These are phyloP conservation scores for Naganishia liquefaciens DNA, from an alignment of 1,284 basidiomycete species.

Conservation along the genomic window DNA sequence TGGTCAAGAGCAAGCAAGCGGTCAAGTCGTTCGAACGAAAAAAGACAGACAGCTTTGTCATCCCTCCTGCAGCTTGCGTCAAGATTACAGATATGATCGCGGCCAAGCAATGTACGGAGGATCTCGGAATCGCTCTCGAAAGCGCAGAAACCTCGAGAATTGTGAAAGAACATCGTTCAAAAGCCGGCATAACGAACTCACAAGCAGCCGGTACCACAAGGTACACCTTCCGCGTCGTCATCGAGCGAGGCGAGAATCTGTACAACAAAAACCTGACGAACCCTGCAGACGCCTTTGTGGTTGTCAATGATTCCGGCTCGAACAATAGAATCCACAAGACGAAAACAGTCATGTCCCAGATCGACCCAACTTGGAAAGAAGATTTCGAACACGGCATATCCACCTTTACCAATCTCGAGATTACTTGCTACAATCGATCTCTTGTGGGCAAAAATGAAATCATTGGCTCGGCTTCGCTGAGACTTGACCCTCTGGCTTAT, in stretches of 20 bases:
- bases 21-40: slow-evolving; percentile 44
- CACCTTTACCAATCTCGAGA: slow-evolving; percentile 43
- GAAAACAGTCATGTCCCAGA: slow-evolving; percentile 47
- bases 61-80: slow-evolving; percentile 49
- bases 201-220: slow-evolving; percentile 27
- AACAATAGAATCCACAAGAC: slow-evolving; percentile 49
- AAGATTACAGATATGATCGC: slow-evolving; percentile 52
- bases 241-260: slow-evolving; percentile 48
- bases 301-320: slow-evolving; percentile 42
- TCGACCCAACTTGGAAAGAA: slow-evolving; percentile 52
- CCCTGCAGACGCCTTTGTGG: slow-evolving; percentile 49
- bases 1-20: slow-evolving; percentile 52
- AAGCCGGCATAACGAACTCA: background rate
- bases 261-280: slow-evolving; percentile 41
- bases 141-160: slow-evolving; percentile 49
- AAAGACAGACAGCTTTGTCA: slow-evolving; percentile 44
- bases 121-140: slow-evolving; percentile 46
- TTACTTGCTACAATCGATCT: slow-evolving; percentile 46
- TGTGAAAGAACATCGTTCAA: slow-evolving; percentile 40
- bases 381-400: slow-evolving; percentile 46
- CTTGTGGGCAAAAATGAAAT: slow-evolving; percentile 52
- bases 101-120: slow-evolving; percentile 45
- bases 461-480: slow-evolving; percentile 45
- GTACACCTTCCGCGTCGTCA: slow-evolving; percentile 45
- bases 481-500: slow-evolving; percentile 46